Evolutionary conservation across 179 eudicot genomes (phyloP).

Genomic region (Heliamphora pulchella): DNA sequence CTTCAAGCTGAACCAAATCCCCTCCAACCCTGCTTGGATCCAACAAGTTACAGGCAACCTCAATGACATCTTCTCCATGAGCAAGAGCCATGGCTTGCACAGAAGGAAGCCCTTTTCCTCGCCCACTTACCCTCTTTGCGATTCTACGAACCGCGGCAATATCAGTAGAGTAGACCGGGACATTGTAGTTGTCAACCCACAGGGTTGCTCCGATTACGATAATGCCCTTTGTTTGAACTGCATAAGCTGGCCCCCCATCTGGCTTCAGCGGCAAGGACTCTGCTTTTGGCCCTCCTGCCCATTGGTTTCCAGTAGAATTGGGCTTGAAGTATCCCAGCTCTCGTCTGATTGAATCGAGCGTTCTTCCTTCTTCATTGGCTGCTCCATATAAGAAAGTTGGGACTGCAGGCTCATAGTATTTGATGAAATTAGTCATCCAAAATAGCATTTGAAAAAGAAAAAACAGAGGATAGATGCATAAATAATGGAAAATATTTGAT

Average conservation of each 20-base stretch:
- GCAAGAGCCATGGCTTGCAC: conserved; percentile 94
- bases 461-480: not conserved
- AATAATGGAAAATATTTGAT: not conserved
- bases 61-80: conserved; percentile 59
- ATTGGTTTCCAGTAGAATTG: conserved; percentile 41
- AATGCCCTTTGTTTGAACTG: conserved; percentile 47
- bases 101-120: conserved; percentile 72
- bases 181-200: conserved; percentile 88
- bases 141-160: conserved; percentile 49
- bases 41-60: conserved; percentile 77
- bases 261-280: conserved; percentile 43
- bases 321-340: conserved; percentile 70
- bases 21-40: conserved; percentile 55
- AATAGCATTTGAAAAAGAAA: not conserved
- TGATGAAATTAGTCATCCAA: not conserved
- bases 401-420: not conserved
- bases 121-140: conserved; percentile 61
- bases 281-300: conserved; percentile 59
- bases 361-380: conserved; percentile 45
- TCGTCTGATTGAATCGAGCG: conserved; percentile 68
- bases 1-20: conserved; percentile 50
- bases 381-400: conserved; percentile 36
- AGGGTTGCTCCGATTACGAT: conserved; percentile 62
- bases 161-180: conserved; percentile 57
- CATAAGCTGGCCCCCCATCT: conserved; percentile 57